Evolutionary conservation across 192 early-diverging fungal species (phyloP).

Genomic region (Coemansia sp.): DNA sequence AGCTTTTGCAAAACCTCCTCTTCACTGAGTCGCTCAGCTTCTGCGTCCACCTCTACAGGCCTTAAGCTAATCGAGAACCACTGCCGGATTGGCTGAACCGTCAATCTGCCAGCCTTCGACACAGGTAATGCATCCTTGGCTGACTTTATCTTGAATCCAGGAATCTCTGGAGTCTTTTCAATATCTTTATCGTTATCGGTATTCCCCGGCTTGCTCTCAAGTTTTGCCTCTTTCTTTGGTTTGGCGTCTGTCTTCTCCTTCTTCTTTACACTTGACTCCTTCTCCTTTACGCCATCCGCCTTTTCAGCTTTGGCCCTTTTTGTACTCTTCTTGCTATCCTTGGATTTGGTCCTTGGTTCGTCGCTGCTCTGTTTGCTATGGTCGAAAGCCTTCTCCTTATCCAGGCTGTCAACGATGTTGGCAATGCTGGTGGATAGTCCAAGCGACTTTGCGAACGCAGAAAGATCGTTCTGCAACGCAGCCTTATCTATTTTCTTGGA

Average conservation of each 20-base stretch:
- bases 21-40: constrained; percentile 30
- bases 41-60: constrained; percentile 12
- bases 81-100: constrained; percentile 34
- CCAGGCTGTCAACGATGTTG: constrained; percentile 28
- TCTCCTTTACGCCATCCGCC: not conserved
- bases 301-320: constrained; percentile 12
- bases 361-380: constrained; percentile 2
- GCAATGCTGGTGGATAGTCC: constrained; percentile 33
- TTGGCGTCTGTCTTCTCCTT: constrained; percentile 4
- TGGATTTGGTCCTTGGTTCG: constrained; percentile 1
- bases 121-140: constrained; percentile 43
- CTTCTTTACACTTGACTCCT: not conserved
- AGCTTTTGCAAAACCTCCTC: constrained; percentile 41
- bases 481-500: constrained; percentile 16
- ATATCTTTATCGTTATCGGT: constrained; percentile 11
- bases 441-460: constrained; percentile 44
- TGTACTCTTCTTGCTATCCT: constrained; percentile 11
- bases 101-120: constrained; percentile 25
- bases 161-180: constrained; percentile 6
- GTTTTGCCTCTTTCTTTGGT: constrained; percentile 9
- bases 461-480: constrained; percentile 31
- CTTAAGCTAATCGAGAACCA: constrained; percentile 31
- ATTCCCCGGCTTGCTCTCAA: constrained; percentile 23
- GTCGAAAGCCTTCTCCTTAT: constrained; percentile 22
- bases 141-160: constrained; percentile 53